Evolutionary conservation across 148 eudicot species (phyloP), one percentile per base, ranked within the genome.

Genomic region (Camellia japonica): DNA sequence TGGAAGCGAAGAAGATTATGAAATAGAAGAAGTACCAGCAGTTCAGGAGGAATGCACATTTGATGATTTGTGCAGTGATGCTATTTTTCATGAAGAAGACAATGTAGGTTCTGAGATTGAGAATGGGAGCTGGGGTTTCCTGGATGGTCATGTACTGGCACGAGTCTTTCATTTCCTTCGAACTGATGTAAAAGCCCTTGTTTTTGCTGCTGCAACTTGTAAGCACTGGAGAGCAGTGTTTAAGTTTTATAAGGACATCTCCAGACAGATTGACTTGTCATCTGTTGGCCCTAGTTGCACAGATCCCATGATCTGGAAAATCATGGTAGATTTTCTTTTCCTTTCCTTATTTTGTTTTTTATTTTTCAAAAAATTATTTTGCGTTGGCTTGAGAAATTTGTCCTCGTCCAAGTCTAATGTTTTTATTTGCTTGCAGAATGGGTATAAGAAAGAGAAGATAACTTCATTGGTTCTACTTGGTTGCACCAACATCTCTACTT

Each of bases 121-220:
- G 68, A 72, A 68, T 11, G 88, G 87, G 74, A 85, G 83, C 78
- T 96, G 99, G 99, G 97, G 92, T 85, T 77, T 87, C 70, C 83
- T 96, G 69, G 89, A 93, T 85, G 97, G 95, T 72, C 90, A 83
- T 88, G 85, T 92, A 60, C 84, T 96, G 82, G 97, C 98, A 72
- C 86, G 99, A 70, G 83, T 93, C 62, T 93, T 92, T 79, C 93
- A 95, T 91, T 92, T 93, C 81, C 95, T 95, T 68, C 89, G 90
- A 84, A 85, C 86, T 72, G 99, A 95, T 86, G 43, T 92, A n/a
- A 92, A 88, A 79, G 90, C 99, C 46, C 86, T 95, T 46, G 86
- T 85, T 71, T 81, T 87, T 86, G 92, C 92, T 81, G 81, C 85
- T 80, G 87, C 84, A 77, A 93, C 98, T 83, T 95, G 99, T 82